Evolutionary conservation across 345 rosid species (phyloP).

Genomic region (Gossypioides kirkii): DNA sequence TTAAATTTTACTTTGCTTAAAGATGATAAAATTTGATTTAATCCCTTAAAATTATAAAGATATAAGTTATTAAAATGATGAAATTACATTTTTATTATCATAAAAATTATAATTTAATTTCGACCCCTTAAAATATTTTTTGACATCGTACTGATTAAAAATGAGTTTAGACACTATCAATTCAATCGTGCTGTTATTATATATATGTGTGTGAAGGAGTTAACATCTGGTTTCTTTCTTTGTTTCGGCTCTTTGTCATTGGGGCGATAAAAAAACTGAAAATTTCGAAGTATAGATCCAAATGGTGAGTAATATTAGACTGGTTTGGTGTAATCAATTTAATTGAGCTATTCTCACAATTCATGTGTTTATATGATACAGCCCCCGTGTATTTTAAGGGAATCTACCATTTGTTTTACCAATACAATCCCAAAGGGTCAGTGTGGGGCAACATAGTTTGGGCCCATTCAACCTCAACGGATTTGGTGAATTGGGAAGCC

Average conservation of each 20-base stretch:
- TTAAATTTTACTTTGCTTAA: no score
- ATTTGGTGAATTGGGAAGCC: slow-evolving; percentile 68
- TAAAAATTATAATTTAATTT: no score
- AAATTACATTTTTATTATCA: no score
- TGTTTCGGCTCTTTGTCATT: not conserved
- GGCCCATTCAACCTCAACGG: slow-evolving; percentile 89
- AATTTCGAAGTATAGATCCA: slow-evolving; percentile 26
- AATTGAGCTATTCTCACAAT: not conserved
- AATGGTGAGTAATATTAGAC: slow-evolving; percentile 30
- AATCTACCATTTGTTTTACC: slow-evolving; percentile 75
- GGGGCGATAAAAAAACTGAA: not conserved
- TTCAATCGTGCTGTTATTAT: not conserved
- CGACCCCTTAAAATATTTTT: no score
- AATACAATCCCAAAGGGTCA: slow-evolving; percentile 74
- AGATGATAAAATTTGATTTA: no score
- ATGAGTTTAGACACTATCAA: not conserved
- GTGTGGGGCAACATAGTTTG: slow-evolving; percentile 93
- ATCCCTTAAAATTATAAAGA: no score
- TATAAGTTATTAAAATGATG: no score
- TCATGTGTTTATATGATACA: slow-evolving; percentile 10
- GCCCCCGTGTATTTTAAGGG: slow-evolving; percentile 80
- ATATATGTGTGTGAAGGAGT: not conserved
- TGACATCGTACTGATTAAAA: no score
- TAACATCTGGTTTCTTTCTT: not conserved
- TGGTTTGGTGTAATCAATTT: not conserved